Base-by-base conservation (phyloP, 2,329 filamentous ascomycete genomes). In the Colletotrichum orbiculare region DNA sequence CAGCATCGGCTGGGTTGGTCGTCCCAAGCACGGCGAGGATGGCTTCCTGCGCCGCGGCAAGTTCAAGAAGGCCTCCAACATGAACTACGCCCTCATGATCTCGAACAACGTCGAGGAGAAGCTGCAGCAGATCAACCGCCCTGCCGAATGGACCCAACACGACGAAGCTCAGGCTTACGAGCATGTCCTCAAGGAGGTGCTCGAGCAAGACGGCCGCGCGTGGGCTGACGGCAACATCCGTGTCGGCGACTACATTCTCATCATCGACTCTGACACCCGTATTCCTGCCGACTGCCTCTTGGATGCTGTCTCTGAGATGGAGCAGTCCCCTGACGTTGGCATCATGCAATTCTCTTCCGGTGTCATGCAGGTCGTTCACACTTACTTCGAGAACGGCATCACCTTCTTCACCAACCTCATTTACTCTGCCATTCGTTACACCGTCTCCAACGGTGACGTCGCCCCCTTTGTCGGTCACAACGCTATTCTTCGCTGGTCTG, bases 191-290 rank as follows among this genome's bases (percentile, higher is more conserved):
- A 85, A 87, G 69, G 85, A 90, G 64, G 86, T 90, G 15, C 82
- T 94, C 42, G 84, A 89, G 50, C 87, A 89, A 53, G 83, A 91
- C 61, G 88, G 89, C 15, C 87, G 89, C 35, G 91, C 91, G 35
- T 92, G 90, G 91, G 92, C 92, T 15, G 92, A 93, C 73, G 93
- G 93, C 67, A 94, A 96, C 76, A 90, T 97, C 70, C 91, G 93
- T 55, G 82, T 96, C 25, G 93, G 93, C 60, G 93, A 96, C 77
- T 94, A 94, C 76, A 92, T 94, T 65, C 81, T 92, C 38, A 80
- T 94, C 65, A 91, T 93, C 73, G 91, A 93, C 78, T 93, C 91
- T 2, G 91, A 94, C 76, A 94, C 91, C 37, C 90, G 91, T 76
- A 91, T 93, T 2, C 92, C 92, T 1, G 79, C 84, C 43, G 92